Conservation (phyloP, 257 asterid genomes). For the Verbena officinalis region DNA sequence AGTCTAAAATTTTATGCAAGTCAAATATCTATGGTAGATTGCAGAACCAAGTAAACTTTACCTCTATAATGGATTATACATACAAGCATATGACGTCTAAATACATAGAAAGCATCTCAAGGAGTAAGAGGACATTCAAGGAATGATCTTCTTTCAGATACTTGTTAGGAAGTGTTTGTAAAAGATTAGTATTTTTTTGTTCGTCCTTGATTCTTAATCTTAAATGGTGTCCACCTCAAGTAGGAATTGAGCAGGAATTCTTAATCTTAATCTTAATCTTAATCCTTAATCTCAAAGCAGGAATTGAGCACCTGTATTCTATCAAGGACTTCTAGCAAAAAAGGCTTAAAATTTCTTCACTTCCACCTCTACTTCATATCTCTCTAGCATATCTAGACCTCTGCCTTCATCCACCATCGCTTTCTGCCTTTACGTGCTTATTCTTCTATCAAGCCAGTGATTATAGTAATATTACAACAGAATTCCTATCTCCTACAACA, state of each 20-base stretch:
- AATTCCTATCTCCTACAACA: conserved; percentile 7
- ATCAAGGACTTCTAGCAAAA: not conserved
- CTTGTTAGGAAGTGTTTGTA: not conserved
- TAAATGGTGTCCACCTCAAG: conserved; percentile 2
- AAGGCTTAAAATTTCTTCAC: not conserved
- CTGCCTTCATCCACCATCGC: conserved; percentile 8
- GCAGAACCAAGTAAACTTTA: not conserved
- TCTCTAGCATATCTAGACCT: conserved; percentile 1
- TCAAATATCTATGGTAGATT: conserved; percentile 10
- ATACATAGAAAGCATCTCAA: not conserved
- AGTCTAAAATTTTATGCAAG: conserved; percentile 9
- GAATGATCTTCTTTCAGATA: not conserved
- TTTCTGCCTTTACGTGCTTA: conserved; percentile 3
- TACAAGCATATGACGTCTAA: conserved; percentile 7
- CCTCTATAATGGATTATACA: not conserved
- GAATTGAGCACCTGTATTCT: not conserved
- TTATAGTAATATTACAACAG: not conserved
- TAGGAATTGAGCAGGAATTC: too few species aligned
- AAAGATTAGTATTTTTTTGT: conserved; percentile 5
- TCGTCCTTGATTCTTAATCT: not conserved
- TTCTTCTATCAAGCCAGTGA: conserved; percentile 12
- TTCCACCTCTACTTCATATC: not conserved
- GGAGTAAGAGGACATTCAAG: not conserved
- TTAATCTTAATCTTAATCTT: too few species aligned
- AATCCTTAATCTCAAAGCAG: too few species aligned